Base-by-base conservation (phyloP, 1,139 yeast species). In the Hemisphaericaspora lyxosophila region DNA sequence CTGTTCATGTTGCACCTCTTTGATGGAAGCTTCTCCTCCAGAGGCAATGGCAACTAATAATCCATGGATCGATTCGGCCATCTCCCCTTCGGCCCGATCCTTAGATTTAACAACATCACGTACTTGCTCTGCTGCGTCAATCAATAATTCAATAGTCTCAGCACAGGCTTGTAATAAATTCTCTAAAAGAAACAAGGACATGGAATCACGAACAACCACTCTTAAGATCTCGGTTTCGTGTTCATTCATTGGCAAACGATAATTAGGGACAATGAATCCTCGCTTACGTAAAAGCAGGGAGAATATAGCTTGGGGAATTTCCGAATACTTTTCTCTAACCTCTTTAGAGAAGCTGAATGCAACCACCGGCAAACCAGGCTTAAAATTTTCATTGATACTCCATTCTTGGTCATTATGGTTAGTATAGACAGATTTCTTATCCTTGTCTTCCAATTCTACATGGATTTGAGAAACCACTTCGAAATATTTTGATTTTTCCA, bases 181-280 rank as follows among this genome's bases (percentile, higher is more conserved):
- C 51, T 85, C 88, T 38, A 89, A 70, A 52, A 89, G 66, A 56
- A 85, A 89, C 48, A 84, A 70, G 24, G 85, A 73, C 57, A 89
- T 65, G 34, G 84, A 80, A 50, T 76, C 77, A 53, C 95, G 78
- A 35, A 87, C 90, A 22, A 89, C 97, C 17, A 89, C 89, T 57
- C 97, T 77, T 48, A 89, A 70, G 41, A 88, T 84, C 60, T 89
- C 96, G 41, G 59, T 67, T 15, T 73, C 73, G 14, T 54, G 54
- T 44, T 68, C 75, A 43, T 57, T 54, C 20, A 85, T 82, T 24
- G 96, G 95, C 51, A 89, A 73, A 45, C 84, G 89, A 62, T 89
- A 89, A 70, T 89, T 89, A 45, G 97, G 97, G 44, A 89, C 75
- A 57, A 89, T 89, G 75, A 84, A 89, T 5, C 95, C 95, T 55